These are phyloP conservation scores for Conringia planisiliqua DNA, from an alignment of 345 rosid species.

Conservation along the genomic window DNA sequence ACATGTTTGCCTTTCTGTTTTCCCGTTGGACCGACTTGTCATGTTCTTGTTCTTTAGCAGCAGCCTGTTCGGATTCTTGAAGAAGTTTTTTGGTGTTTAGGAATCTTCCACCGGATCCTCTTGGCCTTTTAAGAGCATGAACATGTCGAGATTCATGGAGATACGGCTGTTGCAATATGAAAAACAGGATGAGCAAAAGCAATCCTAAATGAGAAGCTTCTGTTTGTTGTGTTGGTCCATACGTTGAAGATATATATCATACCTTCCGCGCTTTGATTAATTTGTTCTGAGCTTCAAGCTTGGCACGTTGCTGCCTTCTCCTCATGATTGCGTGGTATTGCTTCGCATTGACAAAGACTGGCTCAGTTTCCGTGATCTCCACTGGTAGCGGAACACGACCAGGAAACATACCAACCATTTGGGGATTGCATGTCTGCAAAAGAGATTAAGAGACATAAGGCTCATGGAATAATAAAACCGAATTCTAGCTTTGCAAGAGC, in stretches of 20 bases:
- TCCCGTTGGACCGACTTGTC: conserved; percentile 22
- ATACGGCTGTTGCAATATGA: conserved; percentile 51
- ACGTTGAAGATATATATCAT: neutral
- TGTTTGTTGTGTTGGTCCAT: neutral
- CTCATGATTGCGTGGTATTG: conserved; percentile 80
- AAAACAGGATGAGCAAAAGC: conserved; percentile 17
- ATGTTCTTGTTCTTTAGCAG: conserved; percentile 18
- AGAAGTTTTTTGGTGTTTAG: conserved; percentile 53
- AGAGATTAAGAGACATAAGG: conserved; percentile 4
- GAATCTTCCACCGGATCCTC: conserved; percentile 87
- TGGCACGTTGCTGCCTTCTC: conserved; percentile 76
- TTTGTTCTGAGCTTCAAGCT: conserved; percentile 78
- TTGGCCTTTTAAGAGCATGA: conserved; percentile 77
- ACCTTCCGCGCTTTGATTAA: conserved; percentile 66
- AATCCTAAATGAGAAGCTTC: neutral
- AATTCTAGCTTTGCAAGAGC: neutral
- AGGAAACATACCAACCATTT: conserved; percentile 45
- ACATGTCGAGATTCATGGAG: conserved; percentile 88
- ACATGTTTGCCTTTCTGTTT: conserved; percentile 6
- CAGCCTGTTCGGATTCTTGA: conserved; percentile 40
- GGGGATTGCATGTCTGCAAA: conserved; percentile 54
- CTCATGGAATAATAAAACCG: neutral
- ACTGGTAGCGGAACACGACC: conserved; percentile 66
- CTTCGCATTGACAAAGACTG: conserved; percentile 77
- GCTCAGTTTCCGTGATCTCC: conserved; percentile 50